Evolutionary conservation across 2,329 filamentous ascomycete genomes (phyloP), one percentile per base, ranked within the genome.

Genomic region (Colletotrichum aenigma): DNA sequence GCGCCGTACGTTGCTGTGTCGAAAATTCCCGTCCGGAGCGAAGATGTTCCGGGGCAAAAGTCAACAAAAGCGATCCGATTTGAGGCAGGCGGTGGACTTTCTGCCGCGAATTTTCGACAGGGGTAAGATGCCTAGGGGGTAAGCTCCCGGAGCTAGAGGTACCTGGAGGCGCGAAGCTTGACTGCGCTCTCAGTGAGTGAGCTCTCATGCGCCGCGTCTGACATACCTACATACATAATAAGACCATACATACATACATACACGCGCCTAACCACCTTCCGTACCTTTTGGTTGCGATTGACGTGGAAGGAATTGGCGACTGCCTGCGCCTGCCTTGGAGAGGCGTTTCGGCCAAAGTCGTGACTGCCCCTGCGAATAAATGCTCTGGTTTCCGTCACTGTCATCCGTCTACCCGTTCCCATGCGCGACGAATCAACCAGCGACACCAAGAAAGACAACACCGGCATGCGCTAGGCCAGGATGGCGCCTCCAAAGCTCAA

Each of bases 401-500:
- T 48, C 9, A n/a, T 43, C 38, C 18, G 38, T 43, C 18, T 10
- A 16, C 10, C 38, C 38, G 16, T 48, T n/a, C n/a, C n/a, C n/a
- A 52, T 52, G n/a, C 43, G 43, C 43, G 43, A 21, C 43, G n/a
- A 52, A 32, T 21, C 56, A 32, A 30, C 26, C 28, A 21, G 18
- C n/a, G 68, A 66, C 60, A 16, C 21, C 43, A 26, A 15, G 13
- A 30, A 66, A 58, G 48, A 48, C n/a, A 36, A 58, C 43, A n/a
- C 13, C 10, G 26, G 26, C 24, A 48, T 15, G n/a, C 62, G 16
- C 26, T 60, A 58, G 9, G 21, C 12, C 64, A 55, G 26, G n/a
- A 76, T 76, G 76, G 69, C 76, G 52, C 76, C 75, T 10, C 28
- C 76, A 6, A 77, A 76, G 61, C 38, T 56, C 13, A 76, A 66